These are phyloP conservation scores for Colletotrichum gigasporum DNA, from an alignment of 2,329 filamentous ascomycete species.

Conservation along the genomic window DNA sequence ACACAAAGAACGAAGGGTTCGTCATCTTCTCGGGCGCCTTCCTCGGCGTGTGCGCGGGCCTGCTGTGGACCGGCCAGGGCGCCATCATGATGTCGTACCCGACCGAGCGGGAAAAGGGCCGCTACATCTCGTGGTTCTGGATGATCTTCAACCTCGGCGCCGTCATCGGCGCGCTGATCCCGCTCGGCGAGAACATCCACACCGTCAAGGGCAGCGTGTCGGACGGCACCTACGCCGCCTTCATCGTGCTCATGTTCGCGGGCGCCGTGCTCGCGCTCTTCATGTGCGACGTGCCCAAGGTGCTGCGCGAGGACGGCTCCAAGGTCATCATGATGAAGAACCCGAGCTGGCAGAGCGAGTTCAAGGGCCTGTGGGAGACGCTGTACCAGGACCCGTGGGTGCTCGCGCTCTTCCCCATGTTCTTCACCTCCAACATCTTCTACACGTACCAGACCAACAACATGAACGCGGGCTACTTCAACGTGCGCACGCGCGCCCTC, in stretches of 20 bases:
- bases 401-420: slow-evolving; percentile 82
- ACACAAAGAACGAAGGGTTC: slow-evolving; percentile 74
- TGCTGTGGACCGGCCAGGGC: slow-evolving; percentile 85
- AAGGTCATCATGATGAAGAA: slow-evolving; percentile 90
- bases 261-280: slow-evolving; percentile 76
- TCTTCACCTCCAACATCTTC: slow-evolving; percentile 85
- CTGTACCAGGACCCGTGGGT: slow-evolving; percentile 77
- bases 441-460: slow-evolving; percentile 79
- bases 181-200: slow-evolving; percentile 78
- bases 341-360: slow-evolving; percentile 84
- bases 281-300: slow-evolving; percentile 75
- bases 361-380: slow-evolving; percentile 79
- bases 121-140: slow-evolving; percentile 93
- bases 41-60: slow-evolving; percentile 80
- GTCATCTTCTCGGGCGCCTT: slow-evolving; percentile 80
- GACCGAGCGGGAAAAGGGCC: slow-evolving; percentile 81
- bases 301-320: slow-evolving; percentile 81
- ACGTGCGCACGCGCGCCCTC: slow-evolving; percentile 77
- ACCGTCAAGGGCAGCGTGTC: slow-evolving; percentile 61
- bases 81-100: slow-evolving; percentile 93
- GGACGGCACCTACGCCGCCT: slow-evolving; percentile 88
- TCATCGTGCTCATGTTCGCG: slow-evolving; percentile 82
- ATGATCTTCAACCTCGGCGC: slow-evolving; percentile 93
- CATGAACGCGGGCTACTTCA: slow-evolving; percentile 77
- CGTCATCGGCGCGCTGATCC: slow-evolving; percentile 83